Evolutionary conservation across 768 basidiomycete genomes (phyloP).

Genomic region (Mycena leptocephala): DNA sequence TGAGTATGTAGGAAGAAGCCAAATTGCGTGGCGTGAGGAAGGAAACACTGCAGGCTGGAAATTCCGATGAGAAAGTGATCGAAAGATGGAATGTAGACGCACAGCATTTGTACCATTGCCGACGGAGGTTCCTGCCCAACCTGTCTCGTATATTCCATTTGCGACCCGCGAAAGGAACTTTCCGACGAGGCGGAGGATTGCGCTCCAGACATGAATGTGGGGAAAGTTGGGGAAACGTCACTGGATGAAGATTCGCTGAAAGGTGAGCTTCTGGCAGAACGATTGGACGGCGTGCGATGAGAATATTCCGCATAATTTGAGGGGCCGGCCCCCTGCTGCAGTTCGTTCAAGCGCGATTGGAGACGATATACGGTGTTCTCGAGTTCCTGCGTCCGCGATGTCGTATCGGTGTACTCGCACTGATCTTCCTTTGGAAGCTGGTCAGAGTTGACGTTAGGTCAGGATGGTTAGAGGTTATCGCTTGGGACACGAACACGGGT

Average conservation of each 20-base stretch:
- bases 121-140: conserved; percentile 10
- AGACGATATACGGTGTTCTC: conserved; percentile 57
- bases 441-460: too few relatives aligned
- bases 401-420: conserved; percentile 63
- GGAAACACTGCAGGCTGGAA: conserved; percentile 21
- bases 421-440: conserved; percentile 57
- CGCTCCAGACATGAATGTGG: neutral
- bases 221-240: neutral
- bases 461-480: too few relatives aligned
- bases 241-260: conserved; percentile 1
- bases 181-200: neutral
- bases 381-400: conserved; percentile 54
- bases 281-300: conserved; percentile 17
- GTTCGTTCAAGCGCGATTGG: conserved; percentile 53
- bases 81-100: neutral
- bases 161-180: neutral
- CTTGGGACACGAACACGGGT: too few relatives aligned
- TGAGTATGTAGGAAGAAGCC: conserved; percentile 32
- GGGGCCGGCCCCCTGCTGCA: conserved; percentile 43
- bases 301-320: neutral
- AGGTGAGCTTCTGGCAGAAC: conserved; percentile 14
- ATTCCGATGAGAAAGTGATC: too few relatives aligned
- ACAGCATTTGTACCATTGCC: conserved; percentile 3
- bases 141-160: neutral
- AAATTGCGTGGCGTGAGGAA: conserved; percentile 31